Percentiles rank a stretch among this genome's conserved stretches.
Evolutionary conservation across 257 asterid species (phyloP).

Genomic region (Pogostemon cablin): DNA sequence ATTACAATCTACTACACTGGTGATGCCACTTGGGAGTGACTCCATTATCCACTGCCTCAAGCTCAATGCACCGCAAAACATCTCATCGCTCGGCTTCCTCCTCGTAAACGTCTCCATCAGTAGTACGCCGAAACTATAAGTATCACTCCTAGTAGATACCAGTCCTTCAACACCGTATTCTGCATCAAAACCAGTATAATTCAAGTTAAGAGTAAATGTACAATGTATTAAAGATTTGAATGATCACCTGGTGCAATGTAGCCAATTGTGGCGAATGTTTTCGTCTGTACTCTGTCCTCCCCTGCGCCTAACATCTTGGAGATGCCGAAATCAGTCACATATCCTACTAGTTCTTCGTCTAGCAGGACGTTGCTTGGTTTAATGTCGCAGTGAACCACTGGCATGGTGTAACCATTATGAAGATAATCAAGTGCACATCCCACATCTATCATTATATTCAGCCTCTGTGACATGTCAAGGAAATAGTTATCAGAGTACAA

Average conservation of each 20-base stretch:
- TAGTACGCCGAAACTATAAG: constrained; percentile 46
- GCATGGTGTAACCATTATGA: constrained; percentile 27
- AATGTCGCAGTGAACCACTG: constrained; percentile 43
- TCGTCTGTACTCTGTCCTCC: constrained; percentile 24
- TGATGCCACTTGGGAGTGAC: constrained; percentile 23
- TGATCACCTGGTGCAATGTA: constrained; percentile 40
- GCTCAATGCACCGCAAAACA: constrained; percentile 37
- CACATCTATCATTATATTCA: constrained; percentile 38
- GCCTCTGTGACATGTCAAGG: constrained; percentile 26
- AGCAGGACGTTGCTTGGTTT: constrained; percentile 46
- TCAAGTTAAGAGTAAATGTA: neutral
- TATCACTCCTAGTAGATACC: constrained; percentile 41
- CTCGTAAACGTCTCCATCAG: constrained; percentile 47
- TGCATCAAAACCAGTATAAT: constrained; percentile 22
- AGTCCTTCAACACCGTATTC: constrained; percentile 55
- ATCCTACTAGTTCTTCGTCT: constrained; percentile 32
- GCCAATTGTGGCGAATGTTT: constrained; percentile 33
- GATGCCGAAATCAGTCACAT: constrained; percentile 37
- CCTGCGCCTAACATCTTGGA: constrained; percentile 31
- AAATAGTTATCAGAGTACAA: constrained; percentile 27
- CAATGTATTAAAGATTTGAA: neutral
- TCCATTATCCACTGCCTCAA: constrained; percentile 38
- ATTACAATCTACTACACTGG: constrained; percentile 31
- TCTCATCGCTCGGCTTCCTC: constrained; percentile 42
- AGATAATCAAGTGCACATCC: constrained; percentile 38